Percentiles rank a stretch among this genome's conserved stretches.
Evolutionary conservation across 1,284 basidiomycete genomes (phyloP).

Genomic region (Athelia psychrophila): DNA sequence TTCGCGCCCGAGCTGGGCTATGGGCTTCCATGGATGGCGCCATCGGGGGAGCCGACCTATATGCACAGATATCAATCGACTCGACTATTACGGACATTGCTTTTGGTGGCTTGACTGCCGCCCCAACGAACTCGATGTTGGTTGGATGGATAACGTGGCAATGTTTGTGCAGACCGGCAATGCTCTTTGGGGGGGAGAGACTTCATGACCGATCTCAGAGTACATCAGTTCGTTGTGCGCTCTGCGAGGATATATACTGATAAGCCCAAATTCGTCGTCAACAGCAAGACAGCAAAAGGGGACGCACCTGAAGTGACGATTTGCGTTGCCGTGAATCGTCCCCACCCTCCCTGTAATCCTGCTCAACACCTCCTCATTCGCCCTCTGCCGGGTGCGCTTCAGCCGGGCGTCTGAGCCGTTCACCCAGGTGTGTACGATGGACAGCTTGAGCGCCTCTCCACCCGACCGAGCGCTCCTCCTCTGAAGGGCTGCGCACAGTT

Average conservation of each 20-base stretch:
- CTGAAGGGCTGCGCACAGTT: conserved; percentile 4
- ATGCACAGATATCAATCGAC: too few relatives aligned
- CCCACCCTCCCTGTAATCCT: too few relatives aligned
- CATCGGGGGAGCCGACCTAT: too few relatives aligned
- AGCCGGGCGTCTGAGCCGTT: conserved; percentile 16
- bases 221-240: conserved; percentile 14
- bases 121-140: too few relatives aligned
- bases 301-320: conserved; percentile 8
- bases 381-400: neutral
- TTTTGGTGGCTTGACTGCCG: too few relatives aligned
- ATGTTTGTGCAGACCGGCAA: conserved; percentile 8
- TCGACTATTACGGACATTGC: too few relatives aligned
- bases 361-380: conserved; percentile 4
- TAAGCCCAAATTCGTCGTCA: too few relatives aligned
- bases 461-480: neutral
- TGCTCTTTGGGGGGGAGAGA: conserved; percentile 6
- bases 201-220: conserved; percentile 14
- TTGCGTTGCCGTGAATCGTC: neutral
- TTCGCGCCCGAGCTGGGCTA: too few relatives aligned
- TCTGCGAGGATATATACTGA: neutral
- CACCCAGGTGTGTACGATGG: conserved; percentile 15
- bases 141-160: too few relatives aligned
- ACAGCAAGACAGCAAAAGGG: too few relatives aligned
- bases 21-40: too few relatives aligned
- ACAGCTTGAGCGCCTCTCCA: conserved; percentile 1